Percentiles rank a stretch among this genome's conserved stretches.
These are phyloP conservation scores for Rubia tinctorum DNA, from an alignment of 305 asterid genomes.

Conservation along the genomic window DNA sequence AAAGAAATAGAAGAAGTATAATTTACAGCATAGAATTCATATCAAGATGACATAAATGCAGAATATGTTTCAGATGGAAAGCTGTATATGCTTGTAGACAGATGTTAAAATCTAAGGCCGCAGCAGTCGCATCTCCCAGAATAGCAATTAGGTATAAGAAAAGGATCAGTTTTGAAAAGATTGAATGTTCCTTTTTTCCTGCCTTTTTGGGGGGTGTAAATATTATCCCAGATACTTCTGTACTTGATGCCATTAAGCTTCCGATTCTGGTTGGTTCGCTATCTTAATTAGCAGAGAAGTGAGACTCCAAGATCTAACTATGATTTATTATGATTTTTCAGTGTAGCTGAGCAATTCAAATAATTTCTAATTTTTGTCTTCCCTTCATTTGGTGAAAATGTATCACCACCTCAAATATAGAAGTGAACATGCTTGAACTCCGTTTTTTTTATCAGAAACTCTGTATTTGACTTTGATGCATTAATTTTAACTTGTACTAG, in stretches of 20 bases:
- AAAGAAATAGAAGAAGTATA: background rate
- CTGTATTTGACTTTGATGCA: background rate
- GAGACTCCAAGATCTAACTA: background rate
- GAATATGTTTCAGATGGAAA: background rate
- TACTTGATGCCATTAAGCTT: background rate
- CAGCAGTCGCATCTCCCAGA: background rate
- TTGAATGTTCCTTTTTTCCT: background rate
- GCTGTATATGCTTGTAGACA: background rate
- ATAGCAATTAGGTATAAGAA: background rate
- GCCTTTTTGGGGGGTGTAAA: background rate
- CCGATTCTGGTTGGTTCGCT: background rate
- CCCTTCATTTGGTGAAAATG: background rate
- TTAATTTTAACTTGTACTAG: background rate
- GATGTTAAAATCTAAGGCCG: background rate
- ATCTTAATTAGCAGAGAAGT: background rate
- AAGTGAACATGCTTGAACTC: background rate
- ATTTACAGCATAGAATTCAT: background rate
- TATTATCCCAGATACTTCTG: background rate
- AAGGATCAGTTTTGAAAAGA: background rate
- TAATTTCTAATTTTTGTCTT: background rate
- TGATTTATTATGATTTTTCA: no score
- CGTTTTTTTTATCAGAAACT: background rate
- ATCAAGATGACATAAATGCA: background rate
- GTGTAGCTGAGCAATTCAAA: background rate
- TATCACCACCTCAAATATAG: background rate